A percentile compares a stretch with the other conserved stretches of the same genome.
Evolutionary conservation across 345 rosid species (phyloP).

Genomic region (Populus alba): DNA sequence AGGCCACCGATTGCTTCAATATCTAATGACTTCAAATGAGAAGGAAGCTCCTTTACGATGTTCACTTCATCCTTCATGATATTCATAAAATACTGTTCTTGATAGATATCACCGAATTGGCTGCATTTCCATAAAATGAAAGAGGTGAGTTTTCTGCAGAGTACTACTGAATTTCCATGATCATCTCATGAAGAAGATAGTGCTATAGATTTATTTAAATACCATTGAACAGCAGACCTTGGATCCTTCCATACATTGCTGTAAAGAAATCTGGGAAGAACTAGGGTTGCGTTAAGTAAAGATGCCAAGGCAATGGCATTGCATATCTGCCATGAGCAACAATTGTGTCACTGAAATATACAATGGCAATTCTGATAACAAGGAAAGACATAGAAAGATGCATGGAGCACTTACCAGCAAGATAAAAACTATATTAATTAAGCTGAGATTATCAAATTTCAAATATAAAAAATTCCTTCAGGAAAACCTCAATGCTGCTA

Average conservation of each 20-base stretch:
- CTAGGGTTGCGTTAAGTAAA: constrained; percentile 71
- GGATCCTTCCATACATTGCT: constrained; percentile 99
- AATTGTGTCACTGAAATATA: constrained; percentile 1
- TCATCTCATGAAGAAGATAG: not conserved
- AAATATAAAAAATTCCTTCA: not conserved
- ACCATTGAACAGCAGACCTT: constrained; percentile 37
- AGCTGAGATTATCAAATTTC: not conserved
- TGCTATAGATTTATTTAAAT: not conserved
- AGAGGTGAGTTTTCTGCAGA: constrained; percentile 6
- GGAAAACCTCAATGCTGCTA: not conserved
- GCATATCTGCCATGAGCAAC: constrained; percentile 55
- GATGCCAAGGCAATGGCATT: constrained; percentile 79
- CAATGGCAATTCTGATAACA: not conserved
- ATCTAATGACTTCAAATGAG: constrained; percentile 49
- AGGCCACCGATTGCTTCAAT: constrained; percentile 65
- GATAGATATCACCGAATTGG: constrained; percentile 84
- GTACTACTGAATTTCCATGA: not conserved
- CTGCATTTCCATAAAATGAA: constrained; percentile 40
- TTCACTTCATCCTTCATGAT: constrained; percentile 57
- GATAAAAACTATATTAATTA: not conserved
- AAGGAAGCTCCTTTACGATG: constrained; percentile 76
- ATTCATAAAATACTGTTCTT: constrained; percentile 58
- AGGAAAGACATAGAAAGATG: not conserved
- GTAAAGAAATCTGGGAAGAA: constrained; percentile 80
- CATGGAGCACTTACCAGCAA: not conserved